Percentiles rank a stretch among this genome's conserved stretches.
phyloP scores from a whole-genome alignment of 306 rosid genomes.

The Abrus pulchellus region DNA sequence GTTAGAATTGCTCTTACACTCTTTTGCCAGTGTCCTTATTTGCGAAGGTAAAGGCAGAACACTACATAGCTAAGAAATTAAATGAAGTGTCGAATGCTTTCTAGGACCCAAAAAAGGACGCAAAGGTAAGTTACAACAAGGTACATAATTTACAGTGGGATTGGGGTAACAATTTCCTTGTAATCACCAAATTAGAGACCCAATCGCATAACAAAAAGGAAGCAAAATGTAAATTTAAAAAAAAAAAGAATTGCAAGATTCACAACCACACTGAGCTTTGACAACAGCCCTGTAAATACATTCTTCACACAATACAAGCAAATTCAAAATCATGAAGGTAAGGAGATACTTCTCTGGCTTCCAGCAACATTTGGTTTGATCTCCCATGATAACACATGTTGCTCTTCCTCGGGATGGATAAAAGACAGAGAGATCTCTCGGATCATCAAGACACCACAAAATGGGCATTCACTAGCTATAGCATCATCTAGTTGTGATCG shows the following conservation, averaged over 20 bases:
- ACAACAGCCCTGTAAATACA: background rate
- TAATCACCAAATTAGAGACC: too few species aligned
- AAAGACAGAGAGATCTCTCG: slow-evolving; percentile 91
- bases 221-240: too few species aligned
- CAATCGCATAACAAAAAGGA: too few species aligned
- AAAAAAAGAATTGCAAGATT: slow-evolving; percentile 25
- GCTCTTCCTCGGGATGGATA: slow-evolving; percentile 71
- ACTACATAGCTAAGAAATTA: too few species aligned
- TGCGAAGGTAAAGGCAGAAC: too few species aligned
- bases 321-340: slow-evolving; percentile 58
- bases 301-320: slow-evolving; percentile 23
- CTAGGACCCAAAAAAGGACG: too few species aligned
- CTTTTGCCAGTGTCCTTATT: too few species aligned
- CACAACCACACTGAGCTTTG: slow-evolving; percentile 34
- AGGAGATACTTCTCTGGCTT: slow-evolving; percentile 74
- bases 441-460: slow-evolving; percentile 93
- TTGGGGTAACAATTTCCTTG: too few species aligned
- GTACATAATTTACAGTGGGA: too few species aligned
- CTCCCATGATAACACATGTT: slow-evolving; percentile 84
- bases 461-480: slow-evolving; percentile 94
- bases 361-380: slow-evolving; percentile 71
- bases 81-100: too few species aligned
- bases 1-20: too few species aligned
- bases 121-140: too few species aligned
- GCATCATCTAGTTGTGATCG: slow-evolving; percentile 96